A percentile compares a stretch with the other conserved stretches of the same genome.
Evolutionary conservation across 2,329 filamentous ascomycete genomes (phyloP).

Genomic region (Xylaria sp.): DNA sequence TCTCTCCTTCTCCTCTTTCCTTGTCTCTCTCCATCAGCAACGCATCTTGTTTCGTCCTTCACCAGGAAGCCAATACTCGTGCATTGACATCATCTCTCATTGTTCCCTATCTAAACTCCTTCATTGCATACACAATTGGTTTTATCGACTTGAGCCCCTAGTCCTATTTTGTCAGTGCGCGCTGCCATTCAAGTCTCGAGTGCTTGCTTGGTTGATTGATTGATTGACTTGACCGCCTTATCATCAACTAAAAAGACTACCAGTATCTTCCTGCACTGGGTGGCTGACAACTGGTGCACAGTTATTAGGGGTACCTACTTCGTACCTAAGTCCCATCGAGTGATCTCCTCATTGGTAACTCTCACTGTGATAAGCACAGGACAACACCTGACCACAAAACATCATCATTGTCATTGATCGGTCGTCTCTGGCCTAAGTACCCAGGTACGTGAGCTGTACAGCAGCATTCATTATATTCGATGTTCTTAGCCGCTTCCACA

Average conservation of each 20-base stretch:
- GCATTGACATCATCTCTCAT: slow-evolving; percentile 1
- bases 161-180: background rate
- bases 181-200: background rate
- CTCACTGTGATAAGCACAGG: slow-evolving; percentile 12
- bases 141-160: background rate
- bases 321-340: background rate
- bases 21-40: slow-evolving; percentile 11
- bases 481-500: background rate
- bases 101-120: background rate
- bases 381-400: slow-evolving; percentile 23
- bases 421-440: background rate
- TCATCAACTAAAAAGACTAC: background rate
- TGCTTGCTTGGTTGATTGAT: slow-evolving; percentile 10
- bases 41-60: too few species aligned
- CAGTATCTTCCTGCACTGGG: background rate
- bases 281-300: slow-evolving; percentile 1
- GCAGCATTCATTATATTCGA: background rate
- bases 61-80: too few species aligned
- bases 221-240: slow-evolving; percentile 31
- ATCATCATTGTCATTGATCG: slow-evolving; percentile 21
- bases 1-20: slow-evolving; percentile 7
- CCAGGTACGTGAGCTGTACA: slow-evolving; percentile 17
- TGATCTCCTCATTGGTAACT: background rate
- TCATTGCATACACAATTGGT: background rate
- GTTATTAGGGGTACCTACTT: background rate